phyloP scores from a whole-genome alignment of 805 yeast genomes.

The Clavispora vitiphila region DNA sequence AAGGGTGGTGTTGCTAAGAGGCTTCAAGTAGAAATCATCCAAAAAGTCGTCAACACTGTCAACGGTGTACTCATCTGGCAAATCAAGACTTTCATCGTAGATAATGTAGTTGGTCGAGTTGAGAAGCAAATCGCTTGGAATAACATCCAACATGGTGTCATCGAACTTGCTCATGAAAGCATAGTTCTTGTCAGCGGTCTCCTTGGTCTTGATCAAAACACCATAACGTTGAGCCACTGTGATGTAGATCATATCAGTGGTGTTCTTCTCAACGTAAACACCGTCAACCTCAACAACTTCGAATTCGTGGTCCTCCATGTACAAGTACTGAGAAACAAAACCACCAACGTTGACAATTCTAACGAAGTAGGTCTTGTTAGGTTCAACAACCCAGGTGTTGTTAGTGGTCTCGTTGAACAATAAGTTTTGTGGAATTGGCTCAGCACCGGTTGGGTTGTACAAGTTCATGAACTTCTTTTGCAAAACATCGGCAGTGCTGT shows the following conservation, averaged over 20 bases:
- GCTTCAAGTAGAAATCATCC: slow-evolving; percentile 34
- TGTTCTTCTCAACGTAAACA: slow-evolving; percentile 69
- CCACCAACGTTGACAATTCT: slow-evolving; percentile 86
- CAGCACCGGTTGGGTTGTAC: slow-evolving; percentile 96
- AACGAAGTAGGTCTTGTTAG: slow-evolving; percentile 78
- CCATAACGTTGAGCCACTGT: slow-evolving; percentile 92
- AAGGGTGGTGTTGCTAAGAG: slow-evolving; percentile 32
- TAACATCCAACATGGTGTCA: slow-evolving; percentile 71
- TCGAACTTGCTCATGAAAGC: slow-evolving; percentile 83
- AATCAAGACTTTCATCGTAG: slow-evolving; percentile 40
- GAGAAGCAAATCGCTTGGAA: slow-evolving; percentile 59
- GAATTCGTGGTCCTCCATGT: slow-evolving; percentile 82
- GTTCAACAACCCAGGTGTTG: slow-evolving; percentile 72
- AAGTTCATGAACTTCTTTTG: slow-evolving; percentile 55
- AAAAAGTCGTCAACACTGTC: slow-evolving; percentile 44
- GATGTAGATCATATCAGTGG: slow-evolving; percentile 67
- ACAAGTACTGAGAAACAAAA: slow-evolving; percentile 83
- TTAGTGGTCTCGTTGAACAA: slow-evolving; percentile 79
- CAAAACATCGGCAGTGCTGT: slow-evolving; percentile 49
- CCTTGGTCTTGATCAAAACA: slow-evolving; percentile 70
- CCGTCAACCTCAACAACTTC: slow-evolving; percentile 93
- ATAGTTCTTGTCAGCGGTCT: slow-evolving; percentile 55
- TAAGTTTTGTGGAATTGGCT: slow-evolving; percentile 84
- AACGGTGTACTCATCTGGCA: slow-evolving; percentile 37
- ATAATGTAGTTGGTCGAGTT: slow-evolving; percentile 74